phyloP scores from a whole-genome alignment of 805 yeast genomes.

The Saturnispora diversa region DNA sequence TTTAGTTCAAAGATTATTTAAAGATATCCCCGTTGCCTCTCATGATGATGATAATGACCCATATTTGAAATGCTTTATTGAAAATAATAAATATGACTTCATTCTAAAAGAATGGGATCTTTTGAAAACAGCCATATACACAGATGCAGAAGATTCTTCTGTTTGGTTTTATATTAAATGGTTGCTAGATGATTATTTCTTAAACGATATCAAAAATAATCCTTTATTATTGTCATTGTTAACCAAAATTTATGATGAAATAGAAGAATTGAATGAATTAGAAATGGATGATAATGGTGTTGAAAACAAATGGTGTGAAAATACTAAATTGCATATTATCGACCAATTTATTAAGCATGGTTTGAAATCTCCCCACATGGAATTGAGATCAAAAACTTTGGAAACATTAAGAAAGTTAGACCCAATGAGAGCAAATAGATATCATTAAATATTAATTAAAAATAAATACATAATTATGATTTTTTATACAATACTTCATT shows the following conservation, averaged over 20 bases:
- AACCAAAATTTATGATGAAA: conserved; percentile 34
- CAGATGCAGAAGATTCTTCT: conserved; percentile 91
- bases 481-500: conserved; percentile 22
- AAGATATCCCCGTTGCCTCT: conserved; percentile 16
- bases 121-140: conserved; percentile 75
- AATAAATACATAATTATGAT: conserved; percentile 4
- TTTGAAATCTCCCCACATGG: background rate
- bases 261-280: conserved; percentile 59
- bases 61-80: conserved; percentile 14
- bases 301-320: conserved; percentile 73
- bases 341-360: conserved; percentile 24
- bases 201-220: conserved; percentile 27
- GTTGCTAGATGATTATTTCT: conserved; percentile 46
- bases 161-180: conserved; percentile 86
- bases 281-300: conserved; percentile 60
- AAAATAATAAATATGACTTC: conserved; percentile 23
- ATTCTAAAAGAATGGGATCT: conserved; percentile 54
- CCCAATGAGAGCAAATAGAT: conserved; percentile 58
- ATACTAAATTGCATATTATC: conserved; percentile 42
- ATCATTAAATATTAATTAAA: conserved; percentile 21
- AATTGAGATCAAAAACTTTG: conserved; percentile 26
- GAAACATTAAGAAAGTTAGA: conserved; percentile 44
- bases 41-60: conserved; percentile 10
- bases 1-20: conserved; percentile 48
- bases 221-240: conserved; percentile 34